A percentile compares a stretch with the other conserved stretches of the same genome.
Conservation (phyloP, 2,329 filamentous ascomycete genomes). For the Aspergillus spinulosporus region DNA sequence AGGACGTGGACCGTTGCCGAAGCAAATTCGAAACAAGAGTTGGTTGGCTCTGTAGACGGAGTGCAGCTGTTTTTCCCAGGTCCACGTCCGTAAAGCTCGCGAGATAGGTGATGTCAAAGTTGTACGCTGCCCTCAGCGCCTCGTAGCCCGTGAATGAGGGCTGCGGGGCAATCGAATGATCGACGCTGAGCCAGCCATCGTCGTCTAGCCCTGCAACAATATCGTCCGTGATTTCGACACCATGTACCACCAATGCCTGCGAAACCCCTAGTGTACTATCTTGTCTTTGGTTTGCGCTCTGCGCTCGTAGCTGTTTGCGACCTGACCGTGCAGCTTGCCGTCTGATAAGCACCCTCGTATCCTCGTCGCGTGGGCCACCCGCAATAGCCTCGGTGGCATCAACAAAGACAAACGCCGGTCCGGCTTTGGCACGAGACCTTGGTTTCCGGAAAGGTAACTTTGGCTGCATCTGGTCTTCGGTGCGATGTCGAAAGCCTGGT, state of each 20-base stretch:
- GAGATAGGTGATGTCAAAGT: slow-evolving; percentile 3
- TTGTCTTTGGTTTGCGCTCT: background rate
- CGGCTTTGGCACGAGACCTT: background rate
- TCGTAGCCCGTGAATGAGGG: slow-evolving; percentile 1
- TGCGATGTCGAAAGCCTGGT: background rate
- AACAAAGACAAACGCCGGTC: background rate
- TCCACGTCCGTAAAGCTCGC: background rate
- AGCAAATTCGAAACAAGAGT: background rate
- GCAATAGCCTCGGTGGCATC: background rate
- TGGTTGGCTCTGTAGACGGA: background rate
- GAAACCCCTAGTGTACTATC: background rate
- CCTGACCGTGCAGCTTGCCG: slow-evolving; percentile 5
- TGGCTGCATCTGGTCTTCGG: background rate
- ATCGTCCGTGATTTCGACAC: background rate
- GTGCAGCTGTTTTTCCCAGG: background rate
- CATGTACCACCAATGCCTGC: background rate
- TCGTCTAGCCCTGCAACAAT: background rate
- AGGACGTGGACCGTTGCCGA: background rate
- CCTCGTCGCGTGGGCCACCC: background rate
- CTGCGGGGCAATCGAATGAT: slow-evolving; percentile 4
- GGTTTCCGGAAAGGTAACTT: background rate
- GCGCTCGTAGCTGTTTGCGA: background rate
- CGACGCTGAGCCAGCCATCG: background rate
- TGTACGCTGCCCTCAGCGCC: background rate
- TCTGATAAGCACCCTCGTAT: background rate